Base-by-base conservation (phyloP, 495 filamentous ascomycete genomes). In the Daldinia grandis region DNA sequence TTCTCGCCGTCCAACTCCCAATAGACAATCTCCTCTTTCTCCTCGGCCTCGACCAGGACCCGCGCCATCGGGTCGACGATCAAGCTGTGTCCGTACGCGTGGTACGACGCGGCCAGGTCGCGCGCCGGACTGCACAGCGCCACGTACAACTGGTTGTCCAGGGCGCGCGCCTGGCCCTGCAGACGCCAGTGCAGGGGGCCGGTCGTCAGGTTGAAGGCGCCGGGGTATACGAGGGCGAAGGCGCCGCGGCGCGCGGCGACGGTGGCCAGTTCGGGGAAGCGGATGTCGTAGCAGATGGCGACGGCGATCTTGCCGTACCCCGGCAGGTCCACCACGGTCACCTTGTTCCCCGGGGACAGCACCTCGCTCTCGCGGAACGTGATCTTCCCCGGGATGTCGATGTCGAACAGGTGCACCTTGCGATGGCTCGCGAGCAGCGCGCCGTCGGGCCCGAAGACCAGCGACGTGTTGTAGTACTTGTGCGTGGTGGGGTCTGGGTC, bases 321-420 rank as follows among this genome's bases (percentile, higher is more conserved):
- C 3, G 93, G 91, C 5, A 97, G 80, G 56, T 96, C 91, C 21
- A 98, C 81, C 0, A 98, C 76, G 0, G 95, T 96, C 44, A 97
- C 71, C 68, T 90, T 87, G 78, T 93, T 88, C 0, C 95, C 95
- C 0, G 95, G 91, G 1, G 85, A 89, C 19, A 99, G 85, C 7
- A 97, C 93, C 53, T 97, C 93, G 58, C 88, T 92, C 80, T 99
- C 95, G 64, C 87, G 87, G 83, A 99, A 99, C 14, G 76, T 89
- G 78, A 99, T 97, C 78, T 93, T 92, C 30, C 93, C 94, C 1
- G 95, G 95, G 74, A 99, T 99, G 78, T 95, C 91, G 73, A 99
- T 99, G 81, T 99, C 95, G 81, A 99, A 99, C n/a, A 99, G 85
- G 77, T 99, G 95, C 19, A 95, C 87, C 79, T 99, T 99, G 67